Evolutionary conservation across 1,139 yeast genomes (phyloP).

Genomic region (Yamadazyma spencermartinsiae): DNA sequence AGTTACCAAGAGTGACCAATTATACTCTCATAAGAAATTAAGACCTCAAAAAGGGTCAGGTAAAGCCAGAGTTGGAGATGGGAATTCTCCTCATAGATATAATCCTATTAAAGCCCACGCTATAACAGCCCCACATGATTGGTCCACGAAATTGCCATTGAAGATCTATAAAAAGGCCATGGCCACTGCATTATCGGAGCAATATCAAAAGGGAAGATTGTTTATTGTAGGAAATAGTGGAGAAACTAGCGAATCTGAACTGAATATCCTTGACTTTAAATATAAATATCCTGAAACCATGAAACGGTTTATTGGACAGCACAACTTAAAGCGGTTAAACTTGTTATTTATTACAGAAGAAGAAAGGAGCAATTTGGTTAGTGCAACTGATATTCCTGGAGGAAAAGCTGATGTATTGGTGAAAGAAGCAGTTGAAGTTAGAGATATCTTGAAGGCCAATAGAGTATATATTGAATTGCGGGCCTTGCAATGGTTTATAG

Average conservation of each 20-base stretch:
- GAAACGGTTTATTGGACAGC: slow-evolving; percentile 57
- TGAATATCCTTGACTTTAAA: slow-evolving; percentile 43
- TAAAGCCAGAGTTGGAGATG: slow-evolving; percentile 93
- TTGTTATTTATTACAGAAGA: slow-evolving; percentile 67
- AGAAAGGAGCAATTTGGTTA: slow-evolving; percentile 52
- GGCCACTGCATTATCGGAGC: slow-evolving; percentile 78
- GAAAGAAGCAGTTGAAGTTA: slow-evolving; percentile 79
- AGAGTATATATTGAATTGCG: slow-evolving; percentile 71
- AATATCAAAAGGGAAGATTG: slow-evolving; percentile 73
- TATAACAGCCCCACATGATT: slow-evolving; percentile 86
- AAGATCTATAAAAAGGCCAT: slow-evolving; percentile 76
- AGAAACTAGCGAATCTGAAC: slow-evolving; percentile 19
- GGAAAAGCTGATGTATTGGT: slow-evolving; percentile 60
- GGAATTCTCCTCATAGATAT: slow-evolving; percentile 87
- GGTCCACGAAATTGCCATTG: slow-evolving; percentile 77
- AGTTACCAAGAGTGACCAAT: slow-evolving; percentile 82
- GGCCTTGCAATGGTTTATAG: slow-evolving; percentile 65
- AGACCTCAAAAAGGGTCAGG: slow-evolving; percentile 94
- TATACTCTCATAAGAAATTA: slow-evolving; percentile 80
- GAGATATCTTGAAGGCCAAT: slow-evolving; percentile 81
- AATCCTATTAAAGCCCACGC: slow-evolving; percentile 92
- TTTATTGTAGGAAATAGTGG: slow-evolving; percentile 63
- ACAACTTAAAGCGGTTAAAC: slow-evolving; percentile 54
- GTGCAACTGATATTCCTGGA: slow-evolving; percentile 48
- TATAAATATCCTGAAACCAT: slow-evolving; percentile 53